Evolutionary conservation across 1,284 basidiomycete species (phyloP).

Genomic region (Salmacisia buchloeana): DNA sequence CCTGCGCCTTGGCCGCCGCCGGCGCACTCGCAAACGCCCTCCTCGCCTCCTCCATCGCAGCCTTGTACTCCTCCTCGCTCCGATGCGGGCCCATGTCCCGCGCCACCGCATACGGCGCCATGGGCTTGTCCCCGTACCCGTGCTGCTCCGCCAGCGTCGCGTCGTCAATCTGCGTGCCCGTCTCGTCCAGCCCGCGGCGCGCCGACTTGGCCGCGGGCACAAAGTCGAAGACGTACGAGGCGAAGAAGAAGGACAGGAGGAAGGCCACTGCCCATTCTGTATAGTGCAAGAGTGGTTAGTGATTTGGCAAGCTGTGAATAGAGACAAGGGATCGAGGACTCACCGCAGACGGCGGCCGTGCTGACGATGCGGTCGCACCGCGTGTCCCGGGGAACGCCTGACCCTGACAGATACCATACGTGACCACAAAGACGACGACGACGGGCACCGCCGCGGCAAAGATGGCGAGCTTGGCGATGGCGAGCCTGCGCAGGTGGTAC

Average conservation of each 20-base stretch:
- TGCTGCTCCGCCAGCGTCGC: neutral
- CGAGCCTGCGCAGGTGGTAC: slow-evolving; percentile 25
- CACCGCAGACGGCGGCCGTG: slow-evolving; percentile 49
- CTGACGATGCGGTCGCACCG: slow-evolving; percentile 53
- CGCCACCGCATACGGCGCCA: neutral
- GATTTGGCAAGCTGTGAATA: neutral
- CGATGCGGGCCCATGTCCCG: neutral
- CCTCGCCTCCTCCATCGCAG: neutral
- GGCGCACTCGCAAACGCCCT: neutral
- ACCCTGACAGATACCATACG: slow-evolving; percentile 49
- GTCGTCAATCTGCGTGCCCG: neutral
- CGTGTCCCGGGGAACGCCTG: slow-evolving; percentile 25
- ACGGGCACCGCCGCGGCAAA: slow-evolving; percentile 51
- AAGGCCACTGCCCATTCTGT: slow-evolving; percentile 46
- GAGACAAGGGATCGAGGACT: neutral
- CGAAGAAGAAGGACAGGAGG: slow-evolving; percentile 51
- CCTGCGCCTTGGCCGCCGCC: neutral
- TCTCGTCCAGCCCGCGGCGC: neutral
- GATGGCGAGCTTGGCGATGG: slow-evolving; percentile 52
- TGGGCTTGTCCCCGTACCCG: neutral
- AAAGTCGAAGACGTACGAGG: slow-evolving; percentile 50
- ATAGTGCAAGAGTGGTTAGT: neutral
- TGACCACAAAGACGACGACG: slow-evolving; percentile 54
- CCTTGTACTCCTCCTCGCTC: neutral
- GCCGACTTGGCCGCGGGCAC: neutral